phyloP scores from a whole-genome alignment of 345 rosid genomes.

The Melaleuca quinquenervia region DNA sequence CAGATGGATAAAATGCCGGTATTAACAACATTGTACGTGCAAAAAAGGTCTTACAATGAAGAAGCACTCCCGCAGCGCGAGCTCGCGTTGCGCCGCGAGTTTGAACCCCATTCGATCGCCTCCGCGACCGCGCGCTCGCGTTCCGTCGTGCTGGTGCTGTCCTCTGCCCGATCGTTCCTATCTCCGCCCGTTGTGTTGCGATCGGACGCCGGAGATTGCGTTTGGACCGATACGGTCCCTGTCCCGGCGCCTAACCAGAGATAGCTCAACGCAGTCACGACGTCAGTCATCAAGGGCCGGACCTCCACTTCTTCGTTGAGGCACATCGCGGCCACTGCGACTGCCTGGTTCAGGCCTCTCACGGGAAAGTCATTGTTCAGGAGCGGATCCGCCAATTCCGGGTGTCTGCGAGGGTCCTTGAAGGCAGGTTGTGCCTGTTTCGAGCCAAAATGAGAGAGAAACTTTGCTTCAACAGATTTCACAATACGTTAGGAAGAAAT shows the following conservation, averaged over 20 bases:
- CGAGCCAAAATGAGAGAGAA: not conserved
- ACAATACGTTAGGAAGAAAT: not conserved
- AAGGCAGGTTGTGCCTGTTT: constrained; percentile 72
- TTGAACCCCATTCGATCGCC: constrained; percentile 3
- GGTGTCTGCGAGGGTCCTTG: constrained; percentile 50
- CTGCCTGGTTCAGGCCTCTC: constrained; percentile 60
- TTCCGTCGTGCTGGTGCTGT: constrained; percentile 11
- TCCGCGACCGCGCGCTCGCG: constrained; percentile 17
- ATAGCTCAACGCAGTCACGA: constrained; percentile 67
- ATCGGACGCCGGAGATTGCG: not conserved
- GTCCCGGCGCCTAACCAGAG: constrained; percentile 26
- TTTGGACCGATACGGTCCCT: not conserved
- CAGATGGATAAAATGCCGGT: not conserved
- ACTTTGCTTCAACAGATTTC: not conserved
- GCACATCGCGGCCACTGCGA: constrained; percentile 87
- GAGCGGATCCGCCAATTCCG: constrained; percentile 63
- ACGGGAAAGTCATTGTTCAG: constrained; percentile 42
- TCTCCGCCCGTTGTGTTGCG: not conserved
- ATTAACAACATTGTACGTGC: not conserved
- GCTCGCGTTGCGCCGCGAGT: not conserved
- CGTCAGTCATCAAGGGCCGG: constrained; percentile 78
- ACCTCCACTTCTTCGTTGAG: constrained; percentile 58
- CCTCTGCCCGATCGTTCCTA: not conserved
- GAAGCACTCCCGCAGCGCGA: constrained; percentile 8
- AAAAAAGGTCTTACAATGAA: not conserved